Percentiles rank a stretch among this genome's conserved stretches.
Evolutionary conservation across 2,329 filamentous ascomycete genomes (phyloP).

Genomic region (Ascochyta koolunga): DNA sequence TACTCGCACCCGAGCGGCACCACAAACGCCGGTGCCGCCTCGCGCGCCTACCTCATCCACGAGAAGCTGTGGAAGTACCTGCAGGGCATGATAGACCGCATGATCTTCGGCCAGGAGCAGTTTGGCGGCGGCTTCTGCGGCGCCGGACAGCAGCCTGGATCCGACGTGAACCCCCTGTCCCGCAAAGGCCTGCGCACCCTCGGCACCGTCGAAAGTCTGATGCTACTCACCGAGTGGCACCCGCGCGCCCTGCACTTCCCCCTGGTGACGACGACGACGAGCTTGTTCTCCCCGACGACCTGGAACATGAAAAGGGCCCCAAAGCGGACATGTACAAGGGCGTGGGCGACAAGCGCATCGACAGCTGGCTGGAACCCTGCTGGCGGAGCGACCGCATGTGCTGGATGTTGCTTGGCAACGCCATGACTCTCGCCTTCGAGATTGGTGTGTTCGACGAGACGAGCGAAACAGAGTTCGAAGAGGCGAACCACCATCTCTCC

Average conservation of each 20-base stretch:
- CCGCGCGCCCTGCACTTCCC: conserved; percentile 94
- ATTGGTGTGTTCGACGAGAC: conserved; percentile 94
- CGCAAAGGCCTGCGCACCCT: conserved; percentile 79
- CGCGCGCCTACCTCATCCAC: conserved; percentile 88
- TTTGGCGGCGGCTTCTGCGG: conserved; percentile 88
- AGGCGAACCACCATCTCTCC: conserved; percentile 47
- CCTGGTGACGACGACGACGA: conserved; percentile 70
- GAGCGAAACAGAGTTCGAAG: conserved; percentile 67
- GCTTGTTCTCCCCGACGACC: conserved; percentile 71
- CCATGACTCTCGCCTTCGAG: conserved; percentile 88
- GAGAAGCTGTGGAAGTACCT: conserved; percentile 95
- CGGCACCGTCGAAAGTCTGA: conserved; percentile 90
- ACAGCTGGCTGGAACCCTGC: conserved; percentile 94
- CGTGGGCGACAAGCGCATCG: conserved; percentile 83
- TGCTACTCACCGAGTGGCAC: conserved; percentile 97
- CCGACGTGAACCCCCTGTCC: conserved; percentile 65
- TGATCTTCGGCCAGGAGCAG: conserved; percentile 95
- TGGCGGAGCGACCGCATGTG: conserved; percentile 93
- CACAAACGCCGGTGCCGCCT: conserved; percentile 67
- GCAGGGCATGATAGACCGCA: conserved; percentile 91
- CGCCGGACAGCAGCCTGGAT: conserved; percentile 70
- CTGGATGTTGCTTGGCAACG: conserved; percentile 95
- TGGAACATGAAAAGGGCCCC: conserved; percentile 55
- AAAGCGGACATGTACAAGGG: conserved; percentile 55
- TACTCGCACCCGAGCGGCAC: conserved; percentile 82